These are phyloP conservation scores for Coemansia sp. DNA, from an alignment of 192 early-diverging fungal genomes.

Conservation along the genomic window DNA sequence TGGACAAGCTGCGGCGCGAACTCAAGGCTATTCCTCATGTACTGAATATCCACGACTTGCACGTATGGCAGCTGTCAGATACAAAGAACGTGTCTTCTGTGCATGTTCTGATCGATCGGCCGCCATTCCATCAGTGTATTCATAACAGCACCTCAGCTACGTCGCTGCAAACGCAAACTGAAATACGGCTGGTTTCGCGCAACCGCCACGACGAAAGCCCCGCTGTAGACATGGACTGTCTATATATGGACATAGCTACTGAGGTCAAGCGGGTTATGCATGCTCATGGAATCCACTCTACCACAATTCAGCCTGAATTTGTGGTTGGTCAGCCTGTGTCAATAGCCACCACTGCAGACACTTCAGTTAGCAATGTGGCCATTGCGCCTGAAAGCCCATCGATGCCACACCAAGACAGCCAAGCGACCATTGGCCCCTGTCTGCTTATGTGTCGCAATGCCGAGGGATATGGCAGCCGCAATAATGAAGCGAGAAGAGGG, in stretches of 20 bases:
- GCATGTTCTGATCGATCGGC: slow-evolving; percentile 69
- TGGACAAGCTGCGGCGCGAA: slow-evolving; percentile 63
- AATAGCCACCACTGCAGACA: slow-evolving; percentile 27
- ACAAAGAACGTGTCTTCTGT: slow-evolving; percentile 77
- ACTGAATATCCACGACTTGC: slow-evolving; percentile 81
- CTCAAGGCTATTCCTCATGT: slow-evolving; percentile 65
- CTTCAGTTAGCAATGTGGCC: slow-evolving; percentile 33
- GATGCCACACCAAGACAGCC: slow-evolving; percentile 12
- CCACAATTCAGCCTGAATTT: slow-evolving; percentile 92
- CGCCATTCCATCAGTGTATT: slow-evolving; percentile 44
- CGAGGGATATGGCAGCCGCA: too few relatives aligned
- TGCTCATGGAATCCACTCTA: slow-evolving; percentile 76
- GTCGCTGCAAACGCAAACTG: slow-evolving; percentile 7
- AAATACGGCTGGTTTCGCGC: slow-evolving; percentile 35
- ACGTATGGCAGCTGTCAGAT: slow-evolving; percentile 89
- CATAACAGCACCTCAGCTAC: slow-evolving; percentile 46
- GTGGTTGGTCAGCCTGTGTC: slow-evolving; percentile 49
- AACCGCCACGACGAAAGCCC: slow-evolving; percentile 19
- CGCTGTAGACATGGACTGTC: slow-evolving; percentile 47
- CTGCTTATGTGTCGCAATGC: slow-evolving; percentile 26
- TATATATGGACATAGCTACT: slow-evolving; percentile 71
- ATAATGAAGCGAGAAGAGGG: slow-evolving; percentile 3
- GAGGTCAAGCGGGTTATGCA: slow-evolving; percentile 78
- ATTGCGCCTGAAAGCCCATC: slow-evolving; percentile 22
- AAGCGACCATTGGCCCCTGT: slow-evolving; percentile 44